A percentile compares a stretch with the other conserved stretches of the same genome.
phyloP scores from a whole-genome alignment of 306 rosid species.

The Cicer judaicum region DNA sequence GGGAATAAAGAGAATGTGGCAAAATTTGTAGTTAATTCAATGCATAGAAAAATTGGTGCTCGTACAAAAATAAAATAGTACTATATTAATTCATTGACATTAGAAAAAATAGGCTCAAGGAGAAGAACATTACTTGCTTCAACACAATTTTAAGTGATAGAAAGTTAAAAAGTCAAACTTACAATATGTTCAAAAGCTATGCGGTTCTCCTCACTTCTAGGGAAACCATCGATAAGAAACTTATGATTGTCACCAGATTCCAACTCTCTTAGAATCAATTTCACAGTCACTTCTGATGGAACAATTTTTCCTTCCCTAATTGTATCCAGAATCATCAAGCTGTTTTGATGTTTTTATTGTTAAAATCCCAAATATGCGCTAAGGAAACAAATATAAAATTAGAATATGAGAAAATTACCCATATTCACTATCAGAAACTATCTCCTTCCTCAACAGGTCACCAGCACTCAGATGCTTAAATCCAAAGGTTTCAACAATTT shows the following conservation, averaged over 20 bases:
- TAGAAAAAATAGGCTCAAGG: not conserved
- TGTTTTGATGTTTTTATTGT: constrained; percentile 52
- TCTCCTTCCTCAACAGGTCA: constrained; percentile 88
- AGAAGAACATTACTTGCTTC: constrained; percentile 20
- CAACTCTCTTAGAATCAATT: constrained; percentile 81
- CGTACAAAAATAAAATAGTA: constrained; percentile 33
- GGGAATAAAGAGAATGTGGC: constrained; percentile 11
- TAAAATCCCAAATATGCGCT: constrained; percentile 30
- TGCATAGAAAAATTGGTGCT: not conserved
- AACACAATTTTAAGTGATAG: constrained; percentile 6
- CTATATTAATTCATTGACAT: constrained; percentile 30
- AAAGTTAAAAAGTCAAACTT: constrained; percentile 54
- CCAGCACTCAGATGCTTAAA: constrained; percentile 96
- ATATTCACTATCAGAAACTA: constrained; percentile 64
- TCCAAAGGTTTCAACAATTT: constrained; percentile 80
- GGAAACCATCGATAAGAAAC: constrained; percentile 95
- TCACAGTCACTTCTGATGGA: constrained; percentile 86
- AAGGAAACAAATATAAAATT: constrained; percentile 28
- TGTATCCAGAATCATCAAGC: constrained; percentile 73
- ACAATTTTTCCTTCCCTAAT: constrained; percentile 87
- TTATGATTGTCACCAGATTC: constrained; percentile 63
- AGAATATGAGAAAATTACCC: constrained; percentile 61
- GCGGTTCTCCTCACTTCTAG: constrained; percentile 89
- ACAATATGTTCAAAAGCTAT: constrained; percentile 76
- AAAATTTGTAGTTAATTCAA: constrained; percentile 15